Percentiles rank a stretch among this genome's conserved stretches.
phyloP scores from a whole-genome alignment of 2,329 filamentous ascomycete genomes.

The Penicillium expansum region DNA sequence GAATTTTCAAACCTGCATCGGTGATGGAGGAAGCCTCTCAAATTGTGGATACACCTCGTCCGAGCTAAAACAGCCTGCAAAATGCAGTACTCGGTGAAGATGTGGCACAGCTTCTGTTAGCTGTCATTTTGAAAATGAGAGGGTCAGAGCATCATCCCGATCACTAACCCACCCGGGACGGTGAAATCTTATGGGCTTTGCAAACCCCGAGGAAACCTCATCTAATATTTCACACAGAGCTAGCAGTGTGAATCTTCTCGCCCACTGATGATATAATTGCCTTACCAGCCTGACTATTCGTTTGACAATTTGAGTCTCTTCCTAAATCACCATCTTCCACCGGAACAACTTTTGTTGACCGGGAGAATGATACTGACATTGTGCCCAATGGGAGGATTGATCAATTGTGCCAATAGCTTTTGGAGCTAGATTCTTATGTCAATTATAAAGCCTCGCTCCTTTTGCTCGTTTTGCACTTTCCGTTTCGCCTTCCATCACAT shows the following conservation, averaged over 20 bases:
- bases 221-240: not conserved
- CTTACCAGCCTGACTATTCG: not conserved
- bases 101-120: not conserved
- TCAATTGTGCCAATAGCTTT: too few relatives aligned
- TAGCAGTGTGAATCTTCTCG: too few relatives aligned
- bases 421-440: too few relatives aligned
- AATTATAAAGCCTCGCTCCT: too few relatives aligned
- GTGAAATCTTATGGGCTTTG: not conserved
- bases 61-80: not conserved
- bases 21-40: not conserved
- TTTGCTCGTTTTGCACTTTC: too few relatives aligned
- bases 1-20: too few relatives aligned
- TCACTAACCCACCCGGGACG: not conserved
- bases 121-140: not conserved
- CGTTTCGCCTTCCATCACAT: too few relatives aligned
- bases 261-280: not conserved
- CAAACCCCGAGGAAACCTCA: not conserved
- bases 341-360: not conserved
- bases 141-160: not conserved
- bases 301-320: not conserved
- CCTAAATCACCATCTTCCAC: not conserved
- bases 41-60: not conserved
- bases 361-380: not conserved
- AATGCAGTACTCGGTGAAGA: not conserved
- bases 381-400: too few relatives aligned